These are phyloP conservation scores for Sclerotinia sclerotiorum DNA, from an alignment of 2,329 filamentous ascomycete species.

Conservation along the genomic window DNA sequence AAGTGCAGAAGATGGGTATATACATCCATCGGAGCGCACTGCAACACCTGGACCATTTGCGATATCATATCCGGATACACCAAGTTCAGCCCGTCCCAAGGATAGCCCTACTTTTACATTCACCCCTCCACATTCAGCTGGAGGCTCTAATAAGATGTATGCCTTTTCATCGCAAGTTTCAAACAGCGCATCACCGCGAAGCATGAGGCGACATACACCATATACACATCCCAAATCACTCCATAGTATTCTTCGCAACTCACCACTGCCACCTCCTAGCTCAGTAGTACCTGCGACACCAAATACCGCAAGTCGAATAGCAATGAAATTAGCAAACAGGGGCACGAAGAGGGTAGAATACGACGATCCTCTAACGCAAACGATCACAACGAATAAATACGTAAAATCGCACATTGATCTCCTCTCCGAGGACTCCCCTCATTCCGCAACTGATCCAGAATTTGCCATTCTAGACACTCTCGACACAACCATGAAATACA, in stretches of 20 bases:
- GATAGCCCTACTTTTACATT: slow-evolving; percentile 35
- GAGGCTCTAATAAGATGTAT: slow-evolving; percentile 32
- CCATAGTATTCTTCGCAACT: slow-evolving; percentile 66
- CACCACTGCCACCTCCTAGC: slow-evolving; percentile 56
- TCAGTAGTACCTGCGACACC: slow-evolving; percentile 52
- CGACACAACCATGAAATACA: slow-evolving; percentile 53
- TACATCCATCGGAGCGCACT: slow-evolving; percentile 37
- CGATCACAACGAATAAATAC: slow-evolving; percentile 63
- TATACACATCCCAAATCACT: slow-evolving; percentile 60
- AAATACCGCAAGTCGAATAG: slow-evolving; percentile 54
- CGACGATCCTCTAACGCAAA: slow-evolving; percentile 61
- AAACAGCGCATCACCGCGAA: slow-evolving; percentile 42
- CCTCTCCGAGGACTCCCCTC: slow-evolving; percentile 52
- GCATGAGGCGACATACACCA: slow-evolving; percentile 46
- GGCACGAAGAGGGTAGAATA: slow-evolving; percentile 54
- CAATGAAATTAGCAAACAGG: slow-evolving; percentile 54
- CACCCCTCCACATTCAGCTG: slow-evolving; percentile 41
- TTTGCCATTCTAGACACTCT: slow-evolving; percentile 45
- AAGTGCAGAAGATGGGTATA: slow-evolving; percentile 28
- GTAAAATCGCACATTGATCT: slow-evolving; percentile 63
- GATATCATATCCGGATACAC: slow-evolving; percentile 40
- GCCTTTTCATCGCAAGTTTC: slow-evolving; percentile 34
- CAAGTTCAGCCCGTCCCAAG: slow-evolving; percentile 35
- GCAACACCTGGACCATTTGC: slow-evolving; percentile 40
- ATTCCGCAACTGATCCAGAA: slow-evolving; percentile 34